Conservation (phyloP, 1,284 basidiomycete species). For the Boletus semigastroideus region DNA sequence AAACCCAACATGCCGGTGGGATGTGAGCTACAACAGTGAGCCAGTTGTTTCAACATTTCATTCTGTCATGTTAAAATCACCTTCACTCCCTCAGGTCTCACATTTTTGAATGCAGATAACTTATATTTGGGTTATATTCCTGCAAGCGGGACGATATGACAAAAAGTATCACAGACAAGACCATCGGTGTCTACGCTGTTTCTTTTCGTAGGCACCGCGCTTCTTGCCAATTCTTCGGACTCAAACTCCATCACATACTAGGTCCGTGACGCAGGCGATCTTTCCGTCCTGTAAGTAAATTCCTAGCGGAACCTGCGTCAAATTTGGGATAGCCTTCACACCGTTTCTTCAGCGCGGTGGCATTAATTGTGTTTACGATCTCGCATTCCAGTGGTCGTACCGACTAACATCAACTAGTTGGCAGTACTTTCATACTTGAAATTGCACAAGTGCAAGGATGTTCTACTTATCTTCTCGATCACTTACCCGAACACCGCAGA, state of each 20-base stretch:
- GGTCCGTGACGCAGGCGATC: not conserved
- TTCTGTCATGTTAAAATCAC: not conserved
- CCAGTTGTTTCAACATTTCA: not conserved
- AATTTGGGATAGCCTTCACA: not conserved
- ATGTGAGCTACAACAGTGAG: too few relatives aligned
- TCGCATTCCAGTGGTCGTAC: not conserved
- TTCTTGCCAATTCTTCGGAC: not conserved
- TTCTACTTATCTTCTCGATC: not conserved
- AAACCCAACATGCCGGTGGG: too few relatives aligned
- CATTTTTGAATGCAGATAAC: not conserved
- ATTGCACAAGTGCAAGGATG: not conserved
- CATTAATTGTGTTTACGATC: not conserved
- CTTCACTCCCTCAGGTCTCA: not conserved
- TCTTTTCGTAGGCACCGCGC: not conserved
- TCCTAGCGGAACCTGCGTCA: not conserved
- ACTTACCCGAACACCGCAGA: not conserved
- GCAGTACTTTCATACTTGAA: slow-evolving; percentile 1
- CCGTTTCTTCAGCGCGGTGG: not conserved
- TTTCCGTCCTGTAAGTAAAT: not conserved
- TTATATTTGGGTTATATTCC: not conserved
- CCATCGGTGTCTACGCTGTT: not conserved
- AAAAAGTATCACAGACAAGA: not conserved
- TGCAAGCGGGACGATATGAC: not conserved
- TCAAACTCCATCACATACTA: not conserved
- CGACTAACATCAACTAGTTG: not conserved